These are phyloP conservation scores for Diaporthe vexans DNA, from an alignment of 2,329 filamentous ascomycete species.

Conservation along the genomic window DNA sequence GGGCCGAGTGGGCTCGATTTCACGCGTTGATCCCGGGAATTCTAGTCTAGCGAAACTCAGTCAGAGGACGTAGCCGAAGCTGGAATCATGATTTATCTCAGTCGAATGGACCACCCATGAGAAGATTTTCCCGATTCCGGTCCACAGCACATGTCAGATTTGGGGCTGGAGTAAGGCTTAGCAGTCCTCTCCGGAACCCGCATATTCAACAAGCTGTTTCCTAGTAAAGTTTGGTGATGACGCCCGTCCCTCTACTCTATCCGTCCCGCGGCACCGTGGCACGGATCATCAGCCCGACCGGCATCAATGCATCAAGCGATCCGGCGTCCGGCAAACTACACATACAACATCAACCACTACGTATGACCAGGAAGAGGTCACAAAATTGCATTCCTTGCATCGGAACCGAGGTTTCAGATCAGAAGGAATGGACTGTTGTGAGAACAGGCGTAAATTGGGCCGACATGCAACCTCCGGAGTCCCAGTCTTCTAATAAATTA, in stretches of 20 bases:
- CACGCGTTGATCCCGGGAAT: background rate
- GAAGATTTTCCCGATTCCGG: background rate
- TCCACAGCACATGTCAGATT: background rate
- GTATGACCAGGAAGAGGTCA: background rate
- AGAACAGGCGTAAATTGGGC: background rate
- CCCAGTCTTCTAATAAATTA: background rate
- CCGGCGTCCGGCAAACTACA: conserved; percentile 4
- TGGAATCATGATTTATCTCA: background rate
- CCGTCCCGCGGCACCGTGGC: background rate
- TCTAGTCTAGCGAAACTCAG: background rate
- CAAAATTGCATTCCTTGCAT: background rate
- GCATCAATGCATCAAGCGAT: conserved; percentile 8
- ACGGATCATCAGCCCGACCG: conserved; percentile 5
- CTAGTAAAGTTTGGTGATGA: background rate
- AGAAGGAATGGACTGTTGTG: background rate
- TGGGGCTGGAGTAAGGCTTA: background rate
- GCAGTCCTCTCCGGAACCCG: background rate
- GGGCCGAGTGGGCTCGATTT: conserved; percentile 16
- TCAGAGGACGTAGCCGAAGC: background rate
- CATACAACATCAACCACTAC: background rate
- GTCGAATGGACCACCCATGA: background rate
- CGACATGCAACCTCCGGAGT: no score
- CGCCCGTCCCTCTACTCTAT: conserved; percentile 8
- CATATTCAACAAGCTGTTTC: background rate
- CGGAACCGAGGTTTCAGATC: background rate